Evolutionary conservation across 1,284 basidiomycete genomes (phyloP).

Genomic region (Heliocybe sulcata): DNA sequence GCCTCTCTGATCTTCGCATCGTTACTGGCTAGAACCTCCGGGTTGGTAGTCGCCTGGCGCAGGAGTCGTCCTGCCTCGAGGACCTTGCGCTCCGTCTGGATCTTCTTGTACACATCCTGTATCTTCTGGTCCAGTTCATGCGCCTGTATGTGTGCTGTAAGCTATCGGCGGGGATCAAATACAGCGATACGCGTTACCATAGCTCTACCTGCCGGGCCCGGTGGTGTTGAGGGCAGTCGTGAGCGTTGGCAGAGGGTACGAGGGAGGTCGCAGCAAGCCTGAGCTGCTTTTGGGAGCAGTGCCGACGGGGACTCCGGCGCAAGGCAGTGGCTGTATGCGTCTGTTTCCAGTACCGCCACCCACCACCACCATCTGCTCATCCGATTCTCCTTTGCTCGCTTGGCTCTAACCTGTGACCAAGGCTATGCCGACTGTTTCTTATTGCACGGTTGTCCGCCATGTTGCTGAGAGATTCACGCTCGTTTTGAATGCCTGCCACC

Average conservation of each 20-base stretch:
- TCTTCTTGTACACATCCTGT: slow-evolving; percentile 84
- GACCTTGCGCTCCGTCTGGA: slow-evolving; percentile 89
- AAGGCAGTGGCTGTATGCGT: slow-evolving; percentile 2
- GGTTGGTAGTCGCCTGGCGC: slow-evolving; percentile 79
- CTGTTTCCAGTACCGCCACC: not conserved
- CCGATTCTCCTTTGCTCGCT: slow-evolving; percentile 1
- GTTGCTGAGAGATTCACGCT: slow-evolving; percentile 22
- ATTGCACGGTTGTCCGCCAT: slow-evolving; percentile 23
- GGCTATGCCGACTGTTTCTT: slow-evolving; percentile 31
- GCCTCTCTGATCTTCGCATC: slow-evolving; percentile 88
- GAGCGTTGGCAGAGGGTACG: not conserved
- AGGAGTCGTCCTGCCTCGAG: slow-evolving; percentile 81
- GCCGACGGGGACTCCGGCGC: not conserved
- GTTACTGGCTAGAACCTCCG: slow-evolving; percentile 75
- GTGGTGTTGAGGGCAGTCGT: not conserved
- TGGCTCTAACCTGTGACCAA: not conserved
- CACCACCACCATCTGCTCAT: slow-evolving; percentile 6
- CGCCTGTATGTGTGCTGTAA: slow-evolving; percentile 19
- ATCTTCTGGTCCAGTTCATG: slow-evolving; percentile 85
- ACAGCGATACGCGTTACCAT: not conserved
- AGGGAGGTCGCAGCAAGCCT: not conserved
- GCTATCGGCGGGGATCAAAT: not conserved
- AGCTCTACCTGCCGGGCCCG: not conserved
- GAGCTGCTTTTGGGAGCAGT: not conserved
- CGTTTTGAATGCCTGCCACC: slow-evolving; percentile 26